Evolutionary conservation across 768 basidiomycete genomes (phyloP).

Genomic region (Gymnopilus dilepis): DNA sequence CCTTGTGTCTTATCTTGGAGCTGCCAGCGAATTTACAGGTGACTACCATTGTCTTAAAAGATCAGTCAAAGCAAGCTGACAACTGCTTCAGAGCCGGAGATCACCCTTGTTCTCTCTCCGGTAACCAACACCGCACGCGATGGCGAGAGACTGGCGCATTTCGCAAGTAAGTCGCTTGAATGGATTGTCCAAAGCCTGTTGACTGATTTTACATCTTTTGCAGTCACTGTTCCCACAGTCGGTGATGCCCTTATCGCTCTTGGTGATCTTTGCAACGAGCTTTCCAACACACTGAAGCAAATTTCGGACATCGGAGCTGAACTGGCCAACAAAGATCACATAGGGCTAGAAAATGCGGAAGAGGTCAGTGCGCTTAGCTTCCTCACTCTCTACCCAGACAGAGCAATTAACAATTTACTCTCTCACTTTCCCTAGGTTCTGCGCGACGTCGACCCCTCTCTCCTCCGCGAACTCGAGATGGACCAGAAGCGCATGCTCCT

Average conservation of each 20-base stretch:
- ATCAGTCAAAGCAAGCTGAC: background rate
- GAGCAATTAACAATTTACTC: slow-evolving; percentile 4
- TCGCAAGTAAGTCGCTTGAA: slow-evolving; percentile 49
- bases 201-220: slow-evolving; percentile 4
- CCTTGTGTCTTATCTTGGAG: slow-evolving; percentile 69
- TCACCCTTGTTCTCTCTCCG: slow-evolving; percentile 73
- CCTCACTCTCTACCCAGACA: background rate
- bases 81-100: slow-evolving; percentile 62
- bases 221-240: slow-evolving; percentile 78
- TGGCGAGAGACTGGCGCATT: slow-evolving; percentile 61
- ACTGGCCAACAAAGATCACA: slow-evolving; percentile 71
- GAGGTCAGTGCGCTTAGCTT: slow-evolving; percentile 51
- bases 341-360: slow-evolving; percentile 70
- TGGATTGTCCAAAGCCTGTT: background rate
- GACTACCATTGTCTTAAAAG: slow-evolving; percentile 14
- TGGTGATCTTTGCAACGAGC: slow-evolving; percentile 62
- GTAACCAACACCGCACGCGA: slow-evolving; percentile 60
- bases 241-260: slow-evolving; percentile 76
- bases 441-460: slow-evolving; percentile 51
- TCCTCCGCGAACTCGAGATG: slow-evolving; percentile 71
- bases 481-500: slow-evolving; percentile 71
- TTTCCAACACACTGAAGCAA: slow-evolving; percentile 65
- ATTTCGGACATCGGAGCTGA: slow-evolving; percentile 73
- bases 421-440: slow-evolving; percentile 46
- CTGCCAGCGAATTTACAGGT: slow-evolving; percentile 77